Evolutionary conservation across 2,329 filamentous ascomycete species (phyloP), one percentile per base, ranked within the genome.

Genomic region (Hymenoscyphus scutula): DNA sequence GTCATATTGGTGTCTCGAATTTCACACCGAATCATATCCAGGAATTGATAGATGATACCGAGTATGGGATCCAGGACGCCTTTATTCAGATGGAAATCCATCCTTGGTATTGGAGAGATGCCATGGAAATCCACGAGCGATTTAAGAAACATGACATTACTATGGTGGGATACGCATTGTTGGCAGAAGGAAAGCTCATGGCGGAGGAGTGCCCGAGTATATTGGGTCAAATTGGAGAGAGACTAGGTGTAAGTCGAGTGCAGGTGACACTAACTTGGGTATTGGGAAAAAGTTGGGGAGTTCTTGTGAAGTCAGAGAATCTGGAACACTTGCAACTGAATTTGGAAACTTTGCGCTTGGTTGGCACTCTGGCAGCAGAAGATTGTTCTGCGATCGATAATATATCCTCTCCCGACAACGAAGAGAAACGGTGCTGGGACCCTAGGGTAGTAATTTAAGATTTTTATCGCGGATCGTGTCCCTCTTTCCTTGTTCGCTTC

Each of bases 21-120:
- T 94, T 94, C 75, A 88, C 82, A 67, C 90, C 91, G 75, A 84
- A 80, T 75, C 89, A 93, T 77, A 80, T 94, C 51, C 88, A 92
- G 80, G 89, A 85, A 76, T 81, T 94, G 64, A 79, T 93, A 66
- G 84, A 82, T 69, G 83, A 89, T 70, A 81, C 83, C 3, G 58
- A 62, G 11, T 67, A 62, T 56, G 65, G 83, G 78, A 74, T 82
- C 65, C 75, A 80, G 57, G 82, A 82, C 5, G 88, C 89, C n/a
- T 89, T 91, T 69, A 91, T 93, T 82, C 90, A 93, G 77, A 84
- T 91, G 74, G 90, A 92, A 77, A 82, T 92, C n/a, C 89, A 92
- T 78, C 89, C 89, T 56, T 69, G 67, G 67, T 69, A 69, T 45
- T 69, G 67, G 67, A 59, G 64, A 60, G 67, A 69, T 60, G 65